Evolutionary conservation across 1,139 yeast genomes (phyloP).

Genomic region (Pichia sp.): DNA sequence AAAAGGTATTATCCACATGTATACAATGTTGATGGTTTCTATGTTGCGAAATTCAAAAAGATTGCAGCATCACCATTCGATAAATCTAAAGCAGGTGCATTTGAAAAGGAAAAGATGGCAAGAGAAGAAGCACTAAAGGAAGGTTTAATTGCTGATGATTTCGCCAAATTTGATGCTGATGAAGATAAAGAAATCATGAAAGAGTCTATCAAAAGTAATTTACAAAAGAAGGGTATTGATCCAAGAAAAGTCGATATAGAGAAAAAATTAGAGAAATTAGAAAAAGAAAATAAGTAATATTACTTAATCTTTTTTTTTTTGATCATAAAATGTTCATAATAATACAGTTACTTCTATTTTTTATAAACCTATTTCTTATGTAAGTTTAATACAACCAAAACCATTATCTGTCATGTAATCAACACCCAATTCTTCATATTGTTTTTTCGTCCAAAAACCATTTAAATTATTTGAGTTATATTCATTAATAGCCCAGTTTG

Average conservation of each 20-base stretch:
- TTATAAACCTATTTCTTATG: not conserved
- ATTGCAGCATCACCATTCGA: conserved; percentile 81
- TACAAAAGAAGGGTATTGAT: conserved; percentile 78
- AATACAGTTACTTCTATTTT: too few species aligned
- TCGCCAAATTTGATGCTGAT: conserved; percentile 71
- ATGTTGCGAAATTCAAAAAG: conserved; percentile 93
- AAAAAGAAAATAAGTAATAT: not conserved
- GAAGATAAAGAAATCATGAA: conserved; percentile 74
- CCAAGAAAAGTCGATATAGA: conserved; percentile 42
- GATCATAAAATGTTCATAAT: too few species aligned
- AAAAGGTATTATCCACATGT: conserved; percentile 98
- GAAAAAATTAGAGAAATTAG: conserved; percentile 20
- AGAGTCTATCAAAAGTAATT: conserved; percentile 62
- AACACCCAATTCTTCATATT: conserved; percentile 83
- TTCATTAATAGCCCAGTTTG: conserved; percentile 56
- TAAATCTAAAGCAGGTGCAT: conserved; percentile 81
- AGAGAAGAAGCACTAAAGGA: conserved; percentile 75
- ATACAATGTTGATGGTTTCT: conserved; percentile 97
- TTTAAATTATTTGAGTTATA: conserved; percentile 5
- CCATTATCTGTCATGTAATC: conserved; percentile 87
- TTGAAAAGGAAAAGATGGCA: conserved; percentile 76
- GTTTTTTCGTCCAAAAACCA: conserved; percentile 49
- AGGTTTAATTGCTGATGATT: conserved; percentile 79
- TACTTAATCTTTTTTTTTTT: too few species aligned
- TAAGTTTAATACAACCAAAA: conserved; percentile 41